These are phyloP conservation scores for Penicillium sp. DNA, from an alignment of 2,329 filamentous ascomycete genomes.

Conservation along the genomic window DNA sequence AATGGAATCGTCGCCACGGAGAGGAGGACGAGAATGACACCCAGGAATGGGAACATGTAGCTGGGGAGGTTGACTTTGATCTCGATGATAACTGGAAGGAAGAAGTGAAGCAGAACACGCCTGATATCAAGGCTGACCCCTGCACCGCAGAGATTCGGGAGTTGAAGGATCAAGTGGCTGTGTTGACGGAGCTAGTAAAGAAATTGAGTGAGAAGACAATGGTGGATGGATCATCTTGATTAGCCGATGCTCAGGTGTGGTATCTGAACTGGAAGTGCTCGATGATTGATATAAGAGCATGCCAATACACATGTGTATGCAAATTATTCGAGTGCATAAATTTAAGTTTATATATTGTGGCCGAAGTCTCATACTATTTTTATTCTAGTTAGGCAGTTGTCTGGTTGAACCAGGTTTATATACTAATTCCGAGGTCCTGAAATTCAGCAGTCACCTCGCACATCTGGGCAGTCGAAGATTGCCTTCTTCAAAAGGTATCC, in stretches of 20 bases:
- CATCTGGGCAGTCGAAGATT: not conserved
- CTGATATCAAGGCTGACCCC: conserved; percentile 77
- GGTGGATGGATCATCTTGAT: not conserved
- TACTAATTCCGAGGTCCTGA: not conserved
- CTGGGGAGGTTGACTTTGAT: conserved; percentile 70
- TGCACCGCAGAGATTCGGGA: conserved; percentile 63
- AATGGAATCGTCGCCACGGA: conserved; percentile 70
- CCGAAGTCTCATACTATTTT: not conserved
- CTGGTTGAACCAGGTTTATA: not conserved
- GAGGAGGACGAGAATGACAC: conserved; percentile 85
- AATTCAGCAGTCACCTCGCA: not conserved
- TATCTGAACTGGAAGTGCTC: not conserved
- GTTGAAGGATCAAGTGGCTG: conserved; percentile 54
- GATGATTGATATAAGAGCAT: not conserved
- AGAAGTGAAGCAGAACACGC: conserved; percentile 69
- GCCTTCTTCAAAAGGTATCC: not conserved
- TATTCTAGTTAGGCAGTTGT: too few species aligned
- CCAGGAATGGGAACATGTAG: conserved; percentile 91
- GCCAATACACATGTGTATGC: not conserved
- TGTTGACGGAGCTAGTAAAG: conserved; percentile 62
- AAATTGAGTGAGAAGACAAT: conserved; percentile 46
- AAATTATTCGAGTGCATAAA: too few species aligned
- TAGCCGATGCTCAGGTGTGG: too few species aligned
- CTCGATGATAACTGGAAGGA: conserved; percentile 76
- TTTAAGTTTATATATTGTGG: not conserved